phyloP scores from a whole-genome alignment of 2,329 filamentous ascomycete genomes.

The Chaetomium globosum region DNA sequence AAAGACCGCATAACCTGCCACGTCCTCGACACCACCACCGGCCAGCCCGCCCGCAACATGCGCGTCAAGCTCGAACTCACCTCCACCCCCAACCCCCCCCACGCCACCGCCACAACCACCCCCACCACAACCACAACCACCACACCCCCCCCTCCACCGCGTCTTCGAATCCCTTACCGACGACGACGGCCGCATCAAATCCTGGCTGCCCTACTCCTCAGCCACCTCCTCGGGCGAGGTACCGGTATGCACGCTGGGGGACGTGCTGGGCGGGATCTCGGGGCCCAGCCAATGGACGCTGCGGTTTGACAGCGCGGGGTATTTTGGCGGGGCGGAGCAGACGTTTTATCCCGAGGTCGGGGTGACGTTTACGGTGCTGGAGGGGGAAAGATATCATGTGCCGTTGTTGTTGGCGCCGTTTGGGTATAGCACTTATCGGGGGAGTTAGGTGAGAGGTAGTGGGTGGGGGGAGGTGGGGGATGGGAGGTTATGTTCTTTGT shows the following conservation, averaged over 20 bases:
- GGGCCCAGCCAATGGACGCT: conserved; percentile 64
- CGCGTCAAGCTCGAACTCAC: conserved; percentile 64
- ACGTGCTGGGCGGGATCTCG: conserved; percentile 53
- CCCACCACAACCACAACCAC: neutral
- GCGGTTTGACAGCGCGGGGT: conserved; percentile 70
- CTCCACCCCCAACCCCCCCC: conserved; percentile 36
- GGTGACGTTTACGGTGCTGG: conserved; percentile 56
- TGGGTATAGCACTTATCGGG: conserved; percentile 80
- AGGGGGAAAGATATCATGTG: conserved; percentile 74
- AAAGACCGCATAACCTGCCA: conserved; percentile 81
- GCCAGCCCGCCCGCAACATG: conserved; percentile 67
- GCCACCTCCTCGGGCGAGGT: conserved; percentile 57
- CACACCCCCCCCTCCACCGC: conserved; percentile 42
- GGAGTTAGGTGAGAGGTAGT: no score
- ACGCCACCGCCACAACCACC: conserved; percentile 40
- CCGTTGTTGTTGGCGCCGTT: conserved; percentile 76
- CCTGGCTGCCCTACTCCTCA: conserved; percentile 65
- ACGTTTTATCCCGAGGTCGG: conserved; percentile 65
- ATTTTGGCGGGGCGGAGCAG: conserved; percentile 65
- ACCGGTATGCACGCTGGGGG: conserved; percentile 60
- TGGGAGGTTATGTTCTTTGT: no score
- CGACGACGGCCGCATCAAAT: conserved; percentile 71
- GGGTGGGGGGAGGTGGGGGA: neutral
- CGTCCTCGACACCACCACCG: conserved; percentile 78
- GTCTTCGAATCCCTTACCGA: conserved; percentile 71